Base-by-base conservation (phyloP, 805 yeast species). In the Candida michaelii region DNA sequence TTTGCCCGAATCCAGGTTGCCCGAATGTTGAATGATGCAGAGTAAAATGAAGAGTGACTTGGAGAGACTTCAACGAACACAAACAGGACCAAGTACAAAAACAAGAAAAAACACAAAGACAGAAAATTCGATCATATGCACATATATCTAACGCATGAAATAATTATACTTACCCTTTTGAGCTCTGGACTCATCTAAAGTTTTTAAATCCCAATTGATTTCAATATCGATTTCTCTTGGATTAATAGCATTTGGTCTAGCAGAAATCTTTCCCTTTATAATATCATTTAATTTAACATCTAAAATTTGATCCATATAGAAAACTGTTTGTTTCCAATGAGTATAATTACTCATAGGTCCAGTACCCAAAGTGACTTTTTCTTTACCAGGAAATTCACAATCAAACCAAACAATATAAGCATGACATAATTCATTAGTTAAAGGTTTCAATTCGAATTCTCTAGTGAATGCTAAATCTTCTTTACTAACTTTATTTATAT, bases 291-390 rank as follows among this genome's bases (percentile, higher is more conserved):
- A 71, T 58, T 83, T 82, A 48, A 85, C 68, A 56, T 82, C 86
- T 50, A 91, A 66, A 21, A 87, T 95, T 55, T 88, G 86, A 53
- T 77, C 81, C 58, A 91, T 74, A 65, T 93, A 95, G 68, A 95
- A 89, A 1, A 93, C 95, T 14, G 97, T 86, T 71, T 93, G 99
- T 65, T 93, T 95, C 99, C 99, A 93, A 71, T 93, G 99, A 12
- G 99, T 93, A 74, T 90, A 89, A 53, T 82, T 80, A 36, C 89
- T 83, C 67, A 85, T 89, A 27, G 99, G 97, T 17, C 98, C 98
- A 11, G 99, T 95, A 15, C 93, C 83, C 61, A 93, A 90, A 24
- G 69, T 71, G 45, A 91, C 83, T 51, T 76, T 78, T 53, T 80
- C 79, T 44, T 73, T 74, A 40, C 73, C 76, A 32, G 93, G 93